A percentile compares a stretch with the other conserved stretches of the same genome.
Evolutionary conservation across 768 basidiomycete species (phyloP).

Genomic region (Boletales sp.): DNA sequence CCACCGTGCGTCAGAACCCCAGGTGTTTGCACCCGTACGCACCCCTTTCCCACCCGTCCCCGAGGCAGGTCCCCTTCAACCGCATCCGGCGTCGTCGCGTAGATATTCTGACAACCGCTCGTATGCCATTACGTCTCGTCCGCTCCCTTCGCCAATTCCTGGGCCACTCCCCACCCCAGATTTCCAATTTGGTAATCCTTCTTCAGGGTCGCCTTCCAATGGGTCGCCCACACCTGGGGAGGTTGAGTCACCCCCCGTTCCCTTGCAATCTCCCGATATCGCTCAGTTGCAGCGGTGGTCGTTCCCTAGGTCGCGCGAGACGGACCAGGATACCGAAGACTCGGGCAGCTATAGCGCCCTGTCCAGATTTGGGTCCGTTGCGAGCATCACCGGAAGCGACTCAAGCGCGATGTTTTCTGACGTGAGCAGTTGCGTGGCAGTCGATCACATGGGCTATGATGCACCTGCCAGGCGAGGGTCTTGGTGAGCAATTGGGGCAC

Average conservation of each 20-base stretch:
- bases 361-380: conserved; percentile 59
- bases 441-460: conserved; percentile 29
- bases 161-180: conserved; percentile 61
- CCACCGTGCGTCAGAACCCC: conserved; percentile 32
- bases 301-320: conserved; percentile 39
- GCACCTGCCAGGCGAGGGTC: conserved; percentile 33
- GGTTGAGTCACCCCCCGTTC: conserved; percentile 19
- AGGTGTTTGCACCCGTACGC: conserved; percentile 36
- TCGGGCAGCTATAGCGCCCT: conserved; percentile 44
- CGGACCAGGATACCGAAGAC: conserved; percentile 52
- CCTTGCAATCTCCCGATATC: conserved; percentile 44
- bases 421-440: conserved; percentile 34
- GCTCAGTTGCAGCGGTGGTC: conserved; percentile 35
- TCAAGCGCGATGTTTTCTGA: conserved; percentile 52
- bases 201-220: conserved; percentile 41
- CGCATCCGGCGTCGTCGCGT: conserved; percentile 14
- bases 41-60: conserved; percentile 33
- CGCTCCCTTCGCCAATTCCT: conserved; percentile 42
- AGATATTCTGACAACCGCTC: conserved; percentile 44
- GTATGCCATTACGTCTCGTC: conserved; percentile 46
- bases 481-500: conserved; percentile 18
- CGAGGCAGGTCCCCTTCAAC: conserved; percentile 16
- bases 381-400: conserved; percentile 58
- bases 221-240: conserved; percentile 52
- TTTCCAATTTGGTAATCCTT: conserved; percentile 63